These are phyloP conservation scores for Penicillium silybi DNA, from an alignment of 495 filamentous ascomycete species.

Conservation along the genomic window DNA sequence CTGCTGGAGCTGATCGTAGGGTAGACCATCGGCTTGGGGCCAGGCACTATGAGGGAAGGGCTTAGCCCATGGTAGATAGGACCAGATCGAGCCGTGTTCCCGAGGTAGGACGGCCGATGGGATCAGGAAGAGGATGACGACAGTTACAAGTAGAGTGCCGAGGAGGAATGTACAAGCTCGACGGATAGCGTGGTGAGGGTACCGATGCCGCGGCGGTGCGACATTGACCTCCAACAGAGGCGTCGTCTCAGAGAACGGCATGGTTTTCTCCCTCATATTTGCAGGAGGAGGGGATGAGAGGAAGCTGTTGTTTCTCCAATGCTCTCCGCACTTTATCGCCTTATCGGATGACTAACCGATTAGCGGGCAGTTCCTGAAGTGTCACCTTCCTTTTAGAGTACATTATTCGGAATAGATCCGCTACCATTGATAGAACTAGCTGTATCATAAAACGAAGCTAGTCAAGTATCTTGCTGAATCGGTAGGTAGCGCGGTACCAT, in stretches of 20 bases:
- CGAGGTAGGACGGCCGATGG: constrained; percentile 36
- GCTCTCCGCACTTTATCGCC: constrained; percentile 20
- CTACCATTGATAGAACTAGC: background rate
- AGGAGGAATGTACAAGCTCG: constrained; percentile 69
- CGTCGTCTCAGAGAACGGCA: constrained; percentile 40
- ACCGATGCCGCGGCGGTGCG: constrained; percentile 52
- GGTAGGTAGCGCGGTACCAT: background rate
- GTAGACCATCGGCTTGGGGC: constrained; percentile 49
- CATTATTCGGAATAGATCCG: background rate
- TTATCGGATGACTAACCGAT: constrained; percentile 21
- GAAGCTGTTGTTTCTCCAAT: background rate
- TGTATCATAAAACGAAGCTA: background rate
- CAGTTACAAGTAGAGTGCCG: constrained; percentile 49
- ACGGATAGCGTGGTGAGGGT: constrained; percentile 64
- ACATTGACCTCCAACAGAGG: constrained; percentile 38
- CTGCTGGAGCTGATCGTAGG: constrained; percentile 63
- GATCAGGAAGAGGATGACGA: constrained; percentile 59
- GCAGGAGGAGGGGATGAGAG: constrained; percentile 6
- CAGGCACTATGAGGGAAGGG: constrained; percentile 36
- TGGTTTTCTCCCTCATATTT: constrained; percentile 42
- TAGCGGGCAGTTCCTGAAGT: background rate
- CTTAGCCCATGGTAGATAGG: constrained; percentile 40
- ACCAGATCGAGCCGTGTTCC: constrained; percentile 37
- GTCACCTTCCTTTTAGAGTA: background rate
- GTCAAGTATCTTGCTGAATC: background rate